phyloP scores from a whole-genome alignment of 2,329 filamentous ascomycete species.

The Delphinella strobiligena region DNA sequence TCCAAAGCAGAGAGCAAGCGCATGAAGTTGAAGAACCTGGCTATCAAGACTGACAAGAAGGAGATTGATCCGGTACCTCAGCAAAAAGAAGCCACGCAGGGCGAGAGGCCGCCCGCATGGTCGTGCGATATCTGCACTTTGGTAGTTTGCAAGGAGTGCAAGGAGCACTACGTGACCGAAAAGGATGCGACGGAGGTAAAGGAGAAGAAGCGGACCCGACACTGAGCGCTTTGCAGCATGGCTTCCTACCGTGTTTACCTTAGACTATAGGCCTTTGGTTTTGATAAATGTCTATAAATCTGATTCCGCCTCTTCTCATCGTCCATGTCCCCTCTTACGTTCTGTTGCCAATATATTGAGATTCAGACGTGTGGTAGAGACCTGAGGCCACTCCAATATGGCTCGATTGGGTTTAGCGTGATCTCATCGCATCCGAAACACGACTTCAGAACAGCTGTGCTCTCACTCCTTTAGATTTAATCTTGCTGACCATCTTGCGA shows the following conservation, averaged over 20 bases:
- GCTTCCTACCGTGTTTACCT: too few species aligned
- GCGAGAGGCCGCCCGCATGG: conserved; percentile 6
- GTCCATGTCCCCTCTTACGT: too few species aligned
- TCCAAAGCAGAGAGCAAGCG: too few species aligned
- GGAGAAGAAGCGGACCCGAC: not conserved
- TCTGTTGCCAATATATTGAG: too few species aligned
- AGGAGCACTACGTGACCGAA: not conserved
- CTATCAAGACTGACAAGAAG: not conserved
- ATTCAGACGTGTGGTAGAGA: too few species aligned
- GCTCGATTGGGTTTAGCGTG: not conserved
- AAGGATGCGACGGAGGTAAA: not conserved
- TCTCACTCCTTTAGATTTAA: not conserved
- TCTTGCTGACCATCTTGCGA: not conserved
- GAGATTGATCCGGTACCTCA: too few species aligned
- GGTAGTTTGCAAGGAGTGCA: conserved; percentile 11
- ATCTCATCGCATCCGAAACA: not conserved
- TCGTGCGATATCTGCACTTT: conserved; percentile 10
- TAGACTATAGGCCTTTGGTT: too few species aligned
- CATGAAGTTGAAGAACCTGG: conserved; percentile 1
- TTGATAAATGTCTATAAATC: too few species aligned
- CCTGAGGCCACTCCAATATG: too few species aligned
- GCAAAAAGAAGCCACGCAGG: conserved; percentile 1
- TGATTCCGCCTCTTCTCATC: too few species aligned
- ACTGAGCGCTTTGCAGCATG: too few species aligned
- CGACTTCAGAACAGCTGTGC: not conserved